Conservation (phyloP, 1,139 yeast species). For the Protomyces gravidus region DNA sequence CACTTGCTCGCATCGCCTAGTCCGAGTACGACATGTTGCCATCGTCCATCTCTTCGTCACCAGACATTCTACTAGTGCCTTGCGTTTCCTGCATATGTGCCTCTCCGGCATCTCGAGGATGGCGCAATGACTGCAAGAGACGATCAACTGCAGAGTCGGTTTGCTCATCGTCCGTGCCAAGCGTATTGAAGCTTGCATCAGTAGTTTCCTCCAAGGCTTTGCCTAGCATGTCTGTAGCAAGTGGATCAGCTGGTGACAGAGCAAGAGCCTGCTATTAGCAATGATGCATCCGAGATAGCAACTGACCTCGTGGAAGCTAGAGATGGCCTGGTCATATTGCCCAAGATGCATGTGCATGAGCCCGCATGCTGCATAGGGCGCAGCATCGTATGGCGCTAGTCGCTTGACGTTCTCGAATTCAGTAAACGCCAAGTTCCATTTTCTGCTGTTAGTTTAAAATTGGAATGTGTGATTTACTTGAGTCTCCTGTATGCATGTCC, state of each 20-base stretch:
- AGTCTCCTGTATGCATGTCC: conserved; percentile 84
- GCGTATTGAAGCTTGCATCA: conserved; percentile 17
- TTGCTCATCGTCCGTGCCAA: conserved; percentile 4
- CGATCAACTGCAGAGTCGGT: conserved; percentile 4
- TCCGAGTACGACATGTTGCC: not conserved
- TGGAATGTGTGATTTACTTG: conserved; percentile 35
- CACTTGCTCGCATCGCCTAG: not conserved
- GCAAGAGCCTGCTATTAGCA: conserved; percentile 51
- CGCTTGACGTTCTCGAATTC: conserved; percentile 54
- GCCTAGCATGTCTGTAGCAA: conserved; percentile 73
- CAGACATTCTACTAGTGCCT: not conserved
- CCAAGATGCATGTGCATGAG: conserved; percentile 71
- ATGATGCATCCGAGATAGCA: not conserved
- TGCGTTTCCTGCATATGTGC: too few relatives aligned
- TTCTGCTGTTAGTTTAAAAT: conserved; percentile 37
- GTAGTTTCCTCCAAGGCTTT: conserved; percentile 73
- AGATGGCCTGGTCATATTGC: conserved; percentile 62
- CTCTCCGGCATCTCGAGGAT: too few relatives aligned
- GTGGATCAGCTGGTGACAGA: conserved; percentile 72
- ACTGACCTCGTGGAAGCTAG: conserved; percentile 61
- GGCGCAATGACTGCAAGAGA: not conserved
- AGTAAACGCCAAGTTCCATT: conserved; percentile 62
- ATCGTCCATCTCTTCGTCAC: not conserved
- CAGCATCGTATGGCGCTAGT: conserved; percentile 66
- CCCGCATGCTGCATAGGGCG: conserved; percentile 78